These are phyloP conservation scores for Ogataea dorogensis DNA, from an alignment of 805 yeast species.

Conservation along the genomic window DNA sequence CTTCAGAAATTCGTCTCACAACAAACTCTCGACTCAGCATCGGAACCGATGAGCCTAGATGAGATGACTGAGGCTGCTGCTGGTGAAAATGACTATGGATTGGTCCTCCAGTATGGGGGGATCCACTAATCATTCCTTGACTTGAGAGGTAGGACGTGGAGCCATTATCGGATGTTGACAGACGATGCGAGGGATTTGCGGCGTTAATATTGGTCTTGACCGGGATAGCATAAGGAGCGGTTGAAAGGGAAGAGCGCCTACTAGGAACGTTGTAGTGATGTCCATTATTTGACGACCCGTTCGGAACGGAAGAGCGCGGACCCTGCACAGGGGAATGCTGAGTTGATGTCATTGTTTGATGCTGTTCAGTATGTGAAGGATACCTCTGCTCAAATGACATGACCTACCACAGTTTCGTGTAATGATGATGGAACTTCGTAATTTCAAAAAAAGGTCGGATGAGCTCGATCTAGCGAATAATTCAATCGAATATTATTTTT, in stretches of 20 bases:
- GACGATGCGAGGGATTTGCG: constrained; percentile 4
- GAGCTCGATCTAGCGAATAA: too few species aligned
- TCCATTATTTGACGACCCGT: constrained; percentile 6
- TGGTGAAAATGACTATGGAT: constrained; percentile 24
- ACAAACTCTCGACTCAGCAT: constrained; percentile 65
- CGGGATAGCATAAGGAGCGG: constrained; percentile 40
- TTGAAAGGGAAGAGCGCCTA: constrained; percentile 37
- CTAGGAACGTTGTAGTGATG: constrained; percentile 22
- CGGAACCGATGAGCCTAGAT: constrained; percentile 21
- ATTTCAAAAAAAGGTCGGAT: too few species aligned
- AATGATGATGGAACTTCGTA: too few species aligned
- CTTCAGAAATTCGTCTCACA: constrained; percentile 79
- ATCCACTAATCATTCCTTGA: constrained; percentile 5
- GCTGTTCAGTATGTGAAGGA: constrained; percentile 9
- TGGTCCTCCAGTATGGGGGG: constrained; percentile 28
- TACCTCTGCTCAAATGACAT: constrained; percentile 18
- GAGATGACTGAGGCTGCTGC: constrained; percentile 29
- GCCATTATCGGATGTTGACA: constrained; percentile 14
- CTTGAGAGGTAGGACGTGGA: constrained; percentile 16
- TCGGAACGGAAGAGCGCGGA: background rate
- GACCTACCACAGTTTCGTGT: background rate
- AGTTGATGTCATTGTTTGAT: constrained; percentile 1
- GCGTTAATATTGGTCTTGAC: constrained; percentile 15
- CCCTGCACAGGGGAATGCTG: background rate
- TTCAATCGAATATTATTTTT: background rate